Conservation (phyloP, 345 rosid genomes). For the Carallia brachiata region DNA sequence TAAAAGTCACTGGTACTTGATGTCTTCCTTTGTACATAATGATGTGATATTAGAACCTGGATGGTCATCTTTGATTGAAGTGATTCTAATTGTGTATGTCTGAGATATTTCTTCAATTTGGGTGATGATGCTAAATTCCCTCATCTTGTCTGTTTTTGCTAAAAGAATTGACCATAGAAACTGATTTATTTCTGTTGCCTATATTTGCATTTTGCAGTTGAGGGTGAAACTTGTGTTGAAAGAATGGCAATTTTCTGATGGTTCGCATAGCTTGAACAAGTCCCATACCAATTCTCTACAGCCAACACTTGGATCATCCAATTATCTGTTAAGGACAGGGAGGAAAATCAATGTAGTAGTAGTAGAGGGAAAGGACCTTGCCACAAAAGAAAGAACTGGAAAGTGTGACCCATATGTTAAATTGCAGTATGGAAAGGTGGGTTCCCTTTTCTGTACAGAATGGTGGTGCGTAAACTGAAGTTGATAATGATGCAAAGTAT, state of each 20-base stretch:
- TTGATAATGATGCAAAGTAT: constrained; percentile 7
- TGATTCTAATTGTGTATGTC: not conserved
- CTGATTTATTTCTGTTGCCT: constrained; percentile 1
- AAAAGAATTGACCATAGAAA: not conserved
- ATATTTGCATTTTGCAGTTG: constrained; percentile 45
- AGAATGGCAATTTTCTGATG: constrained; percentile 97
- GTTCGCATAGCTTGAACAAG: constrained; percentile 66
- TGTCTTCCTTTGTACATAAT: not conserved
- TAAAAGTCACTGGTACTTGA: not conserved
- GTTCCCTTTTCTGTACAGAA: constrained; percentile 2
- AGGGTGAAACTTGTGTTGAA: constrained; percentile 70
- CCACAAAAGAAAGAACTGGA: constrained; percentile 56
- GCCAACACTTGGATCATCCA: constrained; percentile 54
- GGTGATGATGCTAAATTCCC: not conserved
- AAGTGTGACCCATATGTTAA: constrained; percentile 74
- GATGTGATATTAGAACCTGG: constrained; percentile 5
- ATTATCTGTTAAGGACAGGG: constrained; percentile 59
- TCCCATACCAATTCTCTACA: constrained; percentile 37
- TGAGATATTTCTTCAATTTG: not conserved
- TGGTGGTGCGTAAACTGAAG: constrained; percentile 8
- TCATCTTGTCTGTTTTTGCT: not conserved
- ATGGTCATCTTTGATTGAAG: not conserved
- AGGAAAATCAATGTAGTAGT: constrained; percentile 60
- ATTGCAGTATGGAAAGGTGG: constrained; percentile 57
- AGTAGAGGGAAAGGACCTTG: constrained; percentile 66